Evolutionary conservation across 2,329 filamentous ascomycete genomes (phyloP), one percentile per base, ranked within the genome.

Genomic region (Gaeumannomyces tritici): DNA sequence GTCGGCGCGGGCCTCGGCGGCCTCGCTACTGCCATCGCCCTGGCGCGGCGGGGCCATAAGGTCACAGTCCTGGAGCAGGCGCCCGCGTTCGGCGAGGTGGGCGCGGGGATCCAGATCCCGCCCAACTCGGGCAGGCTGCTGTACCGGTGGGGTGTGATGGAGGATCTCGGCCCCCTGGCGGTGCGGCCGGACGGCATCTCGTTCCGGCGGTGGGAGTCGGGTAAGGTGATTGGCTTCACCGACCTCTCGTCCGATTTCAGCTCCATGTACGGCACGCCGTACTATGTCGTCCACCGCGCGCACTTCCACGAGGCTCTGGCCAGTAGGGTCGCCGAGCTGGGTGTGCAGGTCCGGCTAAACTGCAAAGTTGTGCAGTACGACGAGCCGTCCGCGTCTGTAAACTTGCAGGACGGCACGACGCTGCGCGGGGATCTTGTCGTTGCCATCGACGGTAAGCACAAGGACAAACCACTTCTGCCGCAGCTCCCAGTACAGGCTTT

Each of bases 1-100:
- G 70, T 77, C 13, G 76, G 76, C 6, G 76, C 75, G n/a, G 75
- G 75, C 0, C 69, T 79, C 1, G 75, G 76, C 6, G 76, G 76
- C 21, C 69, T 79, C 1, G 73, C 74, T 6, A 73, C 75, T 4
- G 75, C 75, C 12, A 73, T 77, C 35, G 72, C 71, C 4, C 69
- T 77, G 15, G 69, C 70, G 4, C 65, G 70, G 3, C 66, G 67
- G 26, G 76, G 76, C 4, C 75, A 77, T 63, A 57, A 63, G n/a
- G 74, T 79, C 21, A 72, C 67, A 0, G 70, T 79, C 26, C 29
- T 60, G 66, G 74, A 76, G 64, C 70, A 73, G 63, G 72, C 73
- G 0, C 60, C 68, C 0, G 61, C 72, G 61, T 72, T 72, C 67
- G 70, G 68, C 26, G 73, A 74, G 64, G 72, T 74, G 24, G 73